phyloP scores from a whole-genome alignment of 352 stramenopile species.

The Plasmopara muralis region DNA sequence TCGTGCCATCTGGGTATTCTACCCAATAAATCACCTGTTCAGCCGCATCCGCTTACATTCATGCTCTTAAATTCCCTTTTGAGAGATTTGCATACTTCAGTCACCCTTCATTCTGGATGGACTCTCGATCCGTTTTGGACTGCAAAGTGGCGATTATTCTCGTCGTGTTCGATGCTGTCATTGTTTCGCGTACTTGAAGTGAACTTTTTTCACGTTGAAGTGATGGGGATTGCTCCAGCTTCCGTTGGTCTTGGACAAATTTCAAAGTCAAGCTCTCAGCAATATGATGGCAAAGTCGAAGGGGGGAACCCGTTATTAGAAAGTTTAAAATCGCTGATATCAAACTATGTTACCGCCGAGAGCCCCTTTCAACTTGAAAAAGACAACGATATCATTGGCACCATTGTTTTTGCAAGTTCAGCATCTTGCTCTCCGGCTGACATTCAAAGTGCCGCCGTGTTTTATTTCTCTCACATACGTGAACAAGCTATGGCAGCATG shows the following conservation, averaged over 20 bases:
- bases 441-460: conserved; percentile 34
- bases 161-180: conserved; percentile 49
- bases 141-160: conserved; percentile 62
- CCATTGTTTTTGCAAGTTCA: conserved; percentile 36
- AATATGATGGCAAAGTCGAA: conserved; percentile 15
- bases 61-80: conserved; percentile 85
- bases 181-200: conserved; percentile 69
- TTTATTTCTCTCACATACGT: conserved; percentile 47
- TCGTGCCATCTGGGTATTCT: conserved; percentile 61
- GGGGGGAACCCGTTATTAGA: conserved; percentile 56
- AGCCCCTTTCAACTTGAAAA: conserved; percentile 7
- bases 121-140: conserved; percentile 13
- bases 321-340: conserved; percentile 62
- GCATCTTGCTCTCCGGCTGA: conserved; percentile 28
- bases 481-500: conserved; percentile 70
- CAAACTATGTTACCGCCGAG: conserved; percentile 39
- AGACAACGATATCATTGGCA: conserved; percentile 29
- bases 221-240: conserved; percentile 63
- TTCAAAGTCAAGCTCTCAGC: conserved; percentile 10
- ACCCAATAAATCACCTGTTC: conserved; percentile 52
- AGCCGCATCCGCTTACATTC: conserved; percentile 81
- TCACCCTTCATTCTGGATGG: conserved; percentile 11
- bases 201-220: conserved; percentile 82
- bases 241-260: conserved; percentile 81
- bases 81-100: conserved; percentile 35